Evolutionary conservation across 495 filamentous ascomycete genomes (phyloP).

Genomic region (Cercophora newfieldiana): DNA sequence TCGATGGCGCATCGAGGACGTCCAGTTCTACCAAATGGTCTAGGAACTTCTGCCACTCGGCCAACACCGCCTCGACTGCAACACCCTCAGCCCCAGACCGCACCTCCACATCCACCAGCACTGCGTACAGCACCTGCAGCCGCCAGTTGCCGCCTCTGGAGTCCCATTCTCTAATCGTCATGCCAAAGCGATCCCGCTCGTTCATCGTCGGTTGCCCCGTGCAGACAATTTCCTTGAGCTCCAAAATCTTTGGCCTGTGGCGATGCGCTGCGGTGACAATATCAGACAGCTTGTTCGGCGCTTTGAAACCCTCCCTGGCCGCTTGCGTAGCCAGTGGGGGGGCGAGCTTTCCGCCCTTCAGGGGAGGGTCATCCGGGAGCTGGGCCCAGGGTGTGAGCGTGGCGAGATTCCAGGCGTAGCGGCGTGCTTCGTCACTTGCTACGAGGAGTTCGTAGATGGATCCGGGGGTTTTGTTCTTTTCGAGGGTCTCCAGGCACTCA

Average conservation of each 20-base stretch:
- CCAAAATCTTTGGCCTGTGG: slow-evolving; percentile 59
- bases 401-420: slow-evolving; percentile 73
- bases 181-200: slow-evolving; percentile 59
- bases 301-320: slow-evolving; percentile 76
- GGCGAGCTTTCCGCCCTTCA: slow-evolving; percentile 46
- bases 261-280: slow-evolving; percentile 64
- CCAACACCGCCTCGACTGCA: slow-evolving; percentile 38
- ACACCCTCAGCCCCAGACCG: slow-evolving; percentile 17
- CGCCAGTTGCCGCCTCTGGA: slow-evolving; percentile 64
- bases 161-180: slow-evolving; percentile 78
- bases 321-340: slow-evolving; percentile 53
- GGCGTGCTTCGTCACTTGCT: slow-evolving; percentile 57
- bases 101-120: slow-evolving; percentile 65
- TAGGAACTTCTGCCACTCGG: slow-evolving; percentile 56
- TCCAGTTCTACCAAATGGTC: slow-evolving; percentile 54
- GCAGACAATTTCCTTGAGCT: slow-evolving; percentile 53
- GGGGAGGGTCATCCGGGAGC: slow-evolving; percentile 46
- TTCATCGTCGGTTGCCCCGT: slow-evolving; percentile 35
- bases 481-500: slow-evolving; percentile 47
- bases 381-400: slow-evolving; percentile 75
- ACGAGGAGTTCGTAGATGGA: slow-evolving; percentile 58
- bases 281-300: slow-evolving; percentile 67
- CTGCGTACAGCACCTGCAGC: slow-evolving; percentile 66
- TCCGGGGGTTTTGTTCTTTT: slow-evolving; percentile 47
- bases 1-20: slow-evolving; percentile 47